A percentile compares a stretch with the other conserved stretches of the same genome.
phyloP scores from a whole-genome alignment of 345 rosid genomes.

The Physaria fendleri region DNA sequence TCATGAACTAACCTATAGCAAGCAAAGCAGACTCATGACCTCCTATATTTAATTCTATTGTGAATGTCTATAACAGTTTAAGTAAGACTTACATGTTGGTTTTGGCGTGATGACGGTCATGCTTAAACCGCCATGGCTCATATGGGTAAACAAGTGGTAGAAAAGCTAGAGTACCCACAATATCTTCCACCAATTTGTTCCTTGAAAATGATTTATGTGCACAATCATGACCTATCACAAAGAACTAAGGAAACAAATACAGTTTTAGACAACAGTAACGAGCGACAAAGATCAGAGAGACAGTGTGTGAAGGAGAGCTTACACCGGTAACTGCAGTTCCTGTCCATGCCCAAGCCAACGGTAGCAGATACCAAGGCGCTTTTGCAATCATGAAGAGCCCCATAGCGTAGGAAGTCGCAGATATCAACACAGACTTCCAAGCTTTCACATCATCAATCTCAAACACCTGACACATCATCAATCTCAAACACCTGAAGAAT shows the following conservation, averaged over 20 bases:
- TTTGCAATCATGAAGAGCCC: slow-evolving; percentile 83
- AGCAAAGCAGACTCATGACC: background rate
- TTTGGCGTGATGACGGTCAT: slow-evolving; percentile 90
- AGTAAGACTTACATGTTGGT: slow-evolving; percentile 66
- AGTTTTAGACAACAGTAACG: slow-evolving; percentile 1
- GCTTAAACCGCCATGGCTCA: slow-evolving; percentile 97
- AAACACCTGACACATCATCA: slow-evolving; percentile 67
- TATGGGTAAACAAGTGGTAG: slow-evolving; percentile 86
- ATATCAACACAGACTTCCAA: slow-evolving; percentile 74
- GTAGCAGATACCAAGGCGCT: slow-evolving; percentile 91
- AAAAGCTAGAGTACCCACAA: slow-evolving; percentile 90
- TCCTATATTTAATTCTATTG: background rate
- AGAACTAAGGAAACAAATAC: slow-evolving; percentile 44
- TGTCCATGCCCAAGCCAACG: slow-evolving; percentile 97
- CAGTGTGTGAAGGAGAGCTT: background rate
- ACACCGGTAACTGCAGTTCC: slow-evolving; percentile 95
- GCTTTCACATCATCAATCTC: slow-evolving; percentile 85
- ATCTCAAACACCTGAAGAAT: slow-evolving; percentile 74
- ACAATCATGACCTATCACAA: slow-evolving; percentile 99
- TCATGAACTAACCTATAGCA: slow-evolving; percentile 66
- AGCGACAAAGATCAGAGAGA: background rate
- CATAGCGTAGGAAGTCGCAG: slow-evolving; percentile 68
- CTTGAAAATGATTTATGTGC: slow-evolving; percentile 91
- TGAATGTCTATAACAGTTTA: background rate
- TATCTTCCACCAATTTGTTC: slow-evolving; percentile 85